These are phyloP conservation scores for Lactarius sp. DNA, from an alignment of 768 basidiomycete species.

Conservation along the genomic window DNA sequence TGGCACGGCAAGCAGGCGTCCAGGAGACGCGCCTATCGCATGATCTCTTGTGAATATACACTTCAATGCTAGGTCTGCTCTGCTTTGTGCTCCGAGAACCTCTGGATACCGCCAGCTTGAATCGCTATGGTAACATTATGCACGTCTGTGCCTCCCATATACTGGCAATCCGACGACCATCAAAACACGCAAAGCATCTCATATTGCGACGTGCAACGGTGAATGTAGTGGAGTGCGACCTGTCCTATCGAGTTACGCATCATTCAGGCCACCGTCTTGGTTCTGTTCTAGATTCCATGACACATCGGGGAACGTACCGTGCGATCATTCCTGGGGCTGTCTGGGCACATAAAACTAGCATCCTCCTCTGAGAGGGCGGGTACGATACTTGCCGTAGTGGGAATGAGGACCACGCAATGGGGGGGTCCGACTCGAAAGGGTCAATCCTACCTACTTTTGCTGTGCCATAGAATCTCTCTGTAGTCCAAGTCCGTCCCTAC, in stretches of 20 bases:
- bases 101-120: neutral
- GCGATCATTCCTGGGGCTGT: constrained; percentile 14
- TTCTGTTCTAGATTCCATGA: constrained; percentile 2
- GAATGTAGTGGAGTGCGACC: neutral
- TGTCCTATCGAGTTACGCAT: neutral
- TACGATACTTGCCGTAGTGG: constrained; percentile 11
- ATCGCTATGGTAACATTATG: neutral
- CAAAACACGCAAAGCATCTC: neutral
- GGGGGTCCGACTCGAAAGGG: constrained; percentile 14
- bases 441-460: neutral
- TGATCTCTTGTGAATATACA: too few species aligned
- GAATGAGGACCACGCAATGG: neutral
- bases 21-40: too few species aligned
- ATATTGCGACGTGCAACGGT: neutral
- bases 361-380: neutral
- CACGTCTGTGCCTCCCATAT: neutral
- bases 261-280: neutral
- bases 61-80: too few species aligned
- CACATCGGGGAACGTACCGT: constrained; percentile 11
- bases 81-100: too few species aligned
- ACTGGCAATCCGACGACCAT: neutral
- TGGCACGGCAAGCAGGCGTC: too few species aligned
- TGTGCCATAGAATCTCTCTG: neutral
- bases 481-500: constrained; percentile 15
- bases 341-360: neutral